Percentiles rank a stretch among this genome's conserved stretches.
Evolutionary conservation across 768 basidiomycete species (phyloP).

Genomic region (Trametopsis cervina): DNA sequence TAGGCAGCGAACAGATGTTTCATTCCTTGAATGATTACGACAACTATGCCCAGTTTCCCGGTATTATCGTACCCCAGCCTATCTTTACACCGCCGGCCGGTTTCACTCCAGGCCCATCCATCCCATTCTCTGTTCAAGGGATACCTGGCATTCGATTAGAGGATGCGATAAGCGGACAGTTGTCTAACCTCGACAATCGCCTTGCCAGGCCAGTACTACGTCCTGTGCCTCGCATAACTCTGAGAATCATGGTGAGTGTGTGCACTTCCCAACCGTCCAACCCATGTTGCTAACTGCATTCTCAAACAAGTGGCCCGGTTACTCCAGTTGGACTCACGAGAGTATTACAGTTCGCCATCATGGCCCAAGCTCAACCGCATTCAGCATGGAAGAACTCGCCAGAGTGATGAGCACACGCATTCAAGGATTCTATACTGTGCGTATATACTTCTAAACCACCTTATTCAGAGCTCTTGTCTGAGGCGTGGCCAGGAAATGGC

Average conservation of each 20-base stretch:
- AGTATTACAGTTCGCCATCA: constrained; percentile 2
- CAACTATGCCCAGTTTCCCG: background rate
- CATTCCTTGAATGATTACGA: too few species aligned
- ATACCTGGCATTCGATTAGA: background rate
- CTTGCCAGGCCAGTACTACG: background rate
- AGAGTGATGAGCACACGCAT: background rate
- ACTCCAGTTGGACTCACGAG: background rate
- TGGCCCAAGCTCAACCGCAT: background rate
- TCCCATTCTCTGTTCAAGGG: background rate
- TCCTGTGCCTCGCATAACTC: background rate
- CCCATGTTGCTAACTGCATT: background rate
- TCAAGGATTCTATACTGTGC: background rate
- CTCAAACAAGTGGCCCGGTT: background rate
- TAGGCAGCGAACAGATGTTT: too few species aligned
- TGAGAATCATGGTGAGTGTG: background rate
- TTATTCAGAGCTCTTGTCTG: background rate
- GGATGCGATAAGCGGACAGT: background rate
- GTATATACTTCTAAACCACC: background rate
- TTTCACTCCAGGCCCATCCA: background rate
- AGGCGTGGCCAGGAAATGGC: background rate
- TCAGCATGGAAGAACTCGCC: background rate
- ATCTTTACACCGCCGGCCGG: background rate
- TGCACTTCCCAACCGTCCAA: background rate
- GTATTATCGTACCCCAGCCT: background rate
- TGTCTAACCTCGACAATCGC: too few species aligned